Evolutionary conservation across 1,284 basidiomycete genomes (phyloP), one percentile per base, ranked within the genome.

Genomic region (Malassezia japonica): DNA sequence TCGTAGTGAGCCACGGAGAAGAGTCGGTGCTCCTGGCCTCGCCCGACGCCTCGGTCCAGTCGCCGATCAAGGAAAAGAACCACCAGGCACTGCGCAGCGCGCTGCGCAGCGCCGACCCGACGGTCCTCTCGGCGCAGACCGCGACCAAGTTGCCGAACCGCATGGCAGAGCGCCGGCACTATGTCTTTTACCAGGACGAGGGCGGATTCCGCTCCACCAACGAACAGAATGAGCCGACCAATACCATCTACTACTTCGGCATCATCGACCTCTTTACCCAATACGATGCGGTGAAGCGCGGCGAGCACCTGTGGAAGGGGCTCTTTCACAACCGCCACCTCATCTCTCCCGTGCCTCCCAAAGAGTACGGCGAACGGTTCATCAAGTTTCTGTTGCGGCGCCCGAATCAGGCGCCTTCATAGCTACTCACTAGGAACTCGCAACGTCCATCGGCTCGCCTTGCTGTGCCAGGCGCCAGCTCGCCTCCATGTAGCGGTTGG

Each of bases 161-260:
- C 41, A 80, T 82, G 55, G 53, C 77, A 38, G 88, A 94, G 64
- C 80, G 87, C 21, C 80, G 83, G 40, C 81, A 88, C 58, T 90
- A 92, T 72, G 74, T 94, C 31, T 98, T 96, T 75, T 96, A 95
- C 71, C 87, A 92, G 68, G 90, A 98, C 70, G 94, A 98, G 67
- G 91, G 91, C 21, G 92, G 94, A 1, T 74, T 94, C 52, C 81
- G 84, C 24, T 87, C 89, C 23, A 94, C 91, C 13, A 83, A 92
- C 72, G 88, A 92, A 63, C 74, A 73, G 20, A 92, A 96, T 70
- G 77, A 80, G 27, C 75, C 79, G 3, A 75, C 85, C 73, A 82
- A 85, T 60, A 81, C 81, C 44, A 86, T 98, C 55, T 98, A 96
- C 75, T 98, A 98, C 74, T 57, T 76, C 16, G 75, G 74, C 28